Conservation (phyloP, 148 eudicot genomes). For the Vaccinium corymbosum region DNA sequence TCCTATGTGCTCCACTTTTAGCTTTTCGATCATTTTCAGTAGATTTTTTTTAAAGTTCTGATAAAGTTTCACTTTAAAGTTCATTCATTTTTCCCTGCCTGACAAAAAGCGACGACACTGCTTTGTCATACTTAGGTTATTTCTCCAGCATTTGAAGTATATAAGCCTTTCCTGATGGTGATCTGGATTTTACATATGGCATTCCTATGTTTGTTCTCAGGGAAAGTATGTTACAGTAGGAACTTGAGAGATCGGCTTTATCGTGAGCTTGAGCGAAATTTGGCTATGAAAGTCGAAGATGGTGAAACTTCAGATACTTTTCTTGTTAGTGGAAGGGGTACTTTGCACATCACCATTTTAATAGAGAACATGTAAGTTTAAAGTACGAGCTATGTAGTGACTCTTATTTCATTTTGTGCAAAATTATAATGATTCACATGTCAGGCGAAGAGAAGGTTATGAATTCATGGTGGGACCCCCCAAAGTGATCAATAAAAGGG, state of each 20-base stretch:
- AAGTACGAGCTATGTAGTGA: neutral
- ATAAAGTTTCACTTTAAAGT: slow-evolving; percentile 7
- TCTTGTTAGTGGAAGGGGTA: slow-evolving; percentile 94
- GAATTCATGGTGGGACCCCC: slow-evolving; percentile 99
- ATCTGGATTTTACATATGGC: slow-evolving; percentile 8
- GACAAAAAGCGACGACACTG: neutral
- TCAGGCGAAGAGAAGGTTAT: slow-evolving; percentile 95
- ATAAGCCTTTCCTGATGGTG: slow-evolving; percentile 12
- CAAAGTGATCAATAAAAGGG: slow-evolving; percentile 85
- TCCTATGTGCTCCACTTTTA: neutral
- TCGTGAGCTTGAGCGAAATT: slow-evolving; percentile 91
- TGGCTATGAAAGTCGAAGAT: slow-evolving; percentile 99
- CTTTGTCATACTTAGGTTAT: neutral
- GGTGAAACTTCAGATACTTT: slow-evolving; percentile 97
- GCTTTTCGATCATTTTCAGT: neutral
- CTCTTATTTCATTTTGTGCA: slow-evolving; percentile 11
- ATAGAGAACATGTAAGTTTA: slow-evolving; percentile 91
- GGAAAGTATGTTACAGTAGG: slow-evolving; percentile 96
- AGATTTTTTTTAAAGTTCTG: neutral
- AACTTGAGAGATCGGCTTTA: slow-evolving; percentile 89
- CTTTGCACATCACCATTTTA: slow-evolving; percentile 90
- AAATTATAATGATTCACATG: neutral
- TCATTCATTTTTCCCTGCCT: neutral
- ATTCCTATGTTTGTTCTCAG: slow-evolving; percentile 31
- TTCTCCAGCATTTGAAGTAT: neutral